These are phyloP conservation scores for Collybia mongolica DNA, from an alignment of 768 basidiomycete species.

Conservation along the genomic window DNA sequence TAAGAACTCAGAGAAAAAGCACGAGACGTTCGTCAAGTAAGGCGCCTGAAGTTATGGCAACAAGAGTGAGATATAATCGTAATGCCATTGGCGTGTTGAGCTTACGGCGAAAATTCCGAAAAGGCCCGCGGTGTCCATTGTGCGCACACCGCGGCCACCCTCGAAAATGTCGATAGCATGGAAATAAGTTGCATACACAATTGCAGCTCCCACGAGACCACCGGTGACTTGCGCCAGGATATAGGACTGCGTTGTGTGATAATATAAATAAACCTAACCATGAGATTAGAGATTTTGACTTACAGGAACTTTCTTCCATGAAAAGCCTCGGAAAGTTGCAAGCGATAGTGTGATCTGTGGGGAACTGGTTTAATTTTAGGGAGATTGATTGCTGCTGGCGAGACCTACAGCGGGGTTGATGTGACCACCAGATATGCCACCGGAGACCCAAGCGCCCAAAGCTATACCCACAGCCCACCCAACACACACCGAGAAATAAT, in stretches of 20 bases:
- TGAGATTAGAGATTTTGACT: background rate
- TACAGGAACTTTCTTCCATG: slow-evolving; percentile 77
- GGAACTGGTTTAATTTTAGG: background rate
- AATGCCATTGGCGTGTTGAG: background rate
- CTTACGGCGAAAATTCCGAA: slow-evolving; percentile 63
- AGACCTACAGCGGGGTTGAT: slow-evolving; percentile 67
- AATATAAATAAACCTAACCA: background rate
- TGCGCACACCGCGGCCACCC: slow-evolving; percentile 58
- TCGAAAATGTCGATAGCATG: slow-evolving; percentile 68
- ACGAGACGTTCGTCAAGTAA: slow-evolving; percentile 36
- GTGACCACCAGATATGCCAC: slow-evolving; percentile 71
- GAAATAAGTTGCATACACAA: slow-evolving; percentile 67
- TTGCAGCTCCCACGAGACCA: slow-evolving; percentile 55
- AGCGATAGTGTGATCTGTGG: slow-evolving; percentile 65
- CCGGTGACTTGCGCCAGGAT: slow-evolving; percentile 66
- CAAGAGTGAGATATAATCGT: background rate
- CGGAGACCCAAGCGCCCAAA: slow-evolving; percentile 66
- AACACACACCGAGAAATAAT: slow-evolving; percentile 46
- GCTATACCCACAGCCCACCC: slow-evolving; percentile 62
- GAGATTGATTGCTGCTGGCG: background rate
- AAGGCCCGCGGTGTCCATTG: slow-evolving; percentile 52
- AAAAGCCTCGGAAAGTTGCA: slow-evolving; percentile 69
- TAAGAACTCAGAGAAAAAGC: slow-evolving; percentile 51
- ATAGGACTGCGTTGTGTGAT: slow-evolving; percentile 30
- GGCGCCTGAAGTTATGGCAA: slow-evolving; percentile 21